Evolutionary conservation across 2,329 filamentous ascomycete genomes (phyloP), one percentile per base, ranked within the genome.

Genomic region (Ceratocystis diversiconidia): DNA sequence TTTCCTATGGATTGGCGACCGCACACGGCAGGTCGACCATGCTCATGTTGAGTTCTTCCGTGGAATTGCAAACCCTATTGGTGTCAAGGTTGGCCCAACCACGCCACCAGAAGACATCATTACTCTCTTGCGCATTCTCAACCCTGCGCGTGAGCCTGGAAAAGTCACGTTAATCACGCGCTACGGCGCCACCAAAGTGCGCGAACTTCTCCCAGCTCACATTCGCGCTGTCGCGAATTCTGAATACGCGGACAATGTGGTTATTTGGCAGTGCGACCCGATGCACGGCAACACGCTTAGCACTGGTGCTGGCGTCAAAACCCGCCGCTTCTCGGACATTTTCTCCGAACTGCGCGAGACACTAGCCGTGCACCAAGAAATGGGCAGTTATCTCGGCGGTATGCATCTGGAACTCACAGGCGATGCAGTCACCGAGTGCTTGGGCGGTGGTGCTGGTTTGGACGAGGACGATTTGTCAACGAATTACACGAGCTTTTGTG

Each of bases 21-120:
- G 94, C 69, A 99, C 94, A 1, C 85, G 94, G 60, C 92, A 97
- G 76, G 84, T 96, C 59, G 88, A 94, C 73, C 90, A 92, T 71
- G 92, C 88, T 0, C 94, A 99, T 75, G 88, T 99, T 68, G 94
- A 99, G 76, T 99, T 95, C 80, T 95, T 97, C 82, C 88, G 94
- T 59, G 94, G 94, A 67, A 88, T 99, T 70, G 87, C 90, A 71
- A 99, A 99, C 77, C 94, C 94, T 0, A 90, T 99, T 70, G 94
- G 94, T 68, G 87, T 99, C 76, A 99, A 99, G 76, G 89, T 99
- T 66, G 94, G 94, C 0, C 94, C 94, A 7, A 88, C 85, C 4
- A 96, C 95, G 72, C 83, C 86, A 1, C 79, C 83, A 0, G 77
- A 82, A 0, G 94, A 97, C 73, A 82, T 99, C 15, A 82, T 92